Percentiles rank a stretch among this genome's conserved stretches.
Conservation (phyloP, 1,284 basidiomycete species). For the Pyrrhoderma noxium region DNA sequence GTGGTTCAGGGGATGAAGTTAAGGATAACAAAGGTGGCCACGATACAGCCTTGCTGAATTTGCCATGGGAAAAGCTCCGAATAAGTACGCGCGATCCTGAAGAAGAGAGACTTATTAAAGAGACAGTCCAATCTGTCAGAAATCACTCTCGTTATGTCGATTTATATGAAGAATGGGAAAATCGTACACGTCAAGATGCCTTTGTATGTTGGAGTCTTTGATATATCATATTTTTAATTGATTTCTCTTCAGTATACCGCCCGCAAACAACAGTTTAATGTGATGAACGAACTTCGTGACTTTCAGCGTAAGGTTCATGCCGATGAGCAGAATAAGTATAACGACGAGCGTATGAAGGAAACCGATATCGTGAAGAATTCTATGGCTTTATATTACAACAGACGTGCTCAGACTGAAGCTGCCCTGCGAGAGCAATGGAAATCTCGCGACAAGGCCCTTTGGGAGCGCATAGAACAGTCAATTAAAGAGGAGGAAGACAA, state of each 20-base stretch:
- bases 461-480: conserved; percentile 53
- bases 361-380: conserved; percentile 38
- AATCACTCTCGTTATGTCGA: conserved; percentile 59
- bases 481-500: conserved; percentile 65
- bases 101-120: conserved; percentile 51
- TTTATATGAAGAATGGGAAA: conserved; percentile 75
- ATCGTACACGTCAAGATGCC: conserved; percentile 57
- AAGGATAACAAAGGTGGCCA: conserved; percentile 1
- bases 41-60: not conserved
- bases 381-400: conserved; percentile 30
- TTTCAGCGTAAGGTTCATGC: conserved; percentile 32
- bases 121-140: conserved; percentile 63
- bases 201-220: conserved; percentile 43
- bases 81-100: conserved; percentile 27
- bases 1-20: not conserved
- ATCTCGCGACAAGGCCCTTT: conserved; percentile 43
- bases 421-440: conserved; percentile 41
- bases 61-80: conserved; percentile 2
- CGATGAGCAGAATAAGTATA: conserved; percentile 32
- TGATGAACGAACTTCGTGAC: conserved; percentile 33
- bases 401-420: conserved; percentile 31
- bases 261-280: conserved; percentile 42
- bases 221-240: not conserved
- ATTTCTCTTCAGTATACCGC: conserved; percentile 43
- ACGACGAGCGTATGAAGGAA: conserved; percentile 39